Evolutionary conservation across 2,329 filamentous ascomycete genomes (phyloP).

Genomic region (Acephala macrosclerotiorum): DNA sequence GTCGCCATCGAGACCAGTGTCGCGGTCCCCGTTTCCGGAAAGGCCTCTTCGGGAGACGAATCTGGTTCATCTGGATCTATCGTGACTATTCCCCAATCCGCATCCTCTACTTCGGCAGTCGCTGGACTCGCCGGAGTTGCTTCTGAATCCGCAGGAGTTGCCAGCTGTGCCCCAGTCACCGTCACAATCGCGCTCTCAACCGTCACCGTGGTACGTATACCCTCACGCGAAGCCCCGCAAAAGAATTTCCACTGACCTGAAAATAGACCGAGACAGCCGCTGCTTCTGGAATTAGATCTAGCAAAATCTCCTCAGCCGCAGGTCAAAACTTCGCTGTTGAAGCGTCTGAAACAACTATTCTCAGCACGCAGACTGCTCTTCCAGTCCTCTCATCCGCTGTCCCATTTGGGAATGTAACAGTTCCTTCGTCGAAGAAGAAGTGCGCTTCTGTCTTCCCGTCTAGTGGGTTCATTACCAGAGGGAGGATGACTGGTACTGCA

Average conservation of each 20-base stretch:
- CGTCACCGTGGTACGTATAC: neutral
- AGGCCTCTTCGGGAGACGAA: neutral
- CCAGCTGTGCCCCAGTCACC: neutral
- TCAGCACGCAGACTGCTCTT: neutral
- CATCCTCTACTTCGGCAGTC: neutral
- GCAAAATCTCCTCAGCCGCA: neutral
- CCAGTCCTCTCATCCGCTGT: conserved; percentile 1
- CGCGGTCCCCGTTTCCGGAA: neutral
- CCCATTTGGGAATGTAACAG: neutral
- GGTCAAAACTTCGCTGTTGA: neutral
- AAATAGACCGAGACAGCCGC: neutral
- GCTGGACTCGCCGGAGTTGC: neutral
- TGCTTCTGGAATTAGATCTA: neutral
- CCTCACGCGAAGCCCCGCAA: neutral
- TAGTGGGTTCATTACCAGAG: neutral
- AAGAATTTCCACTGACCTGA: neutral
- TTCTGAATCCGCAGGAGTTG: neutral
- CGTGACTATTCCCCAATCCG: neutral
- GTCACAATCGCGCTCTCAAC: neutral
- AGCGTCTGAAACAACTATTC: neutral
- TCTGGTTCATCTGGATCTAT: neutral
- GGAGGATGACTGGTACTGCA: neutral
- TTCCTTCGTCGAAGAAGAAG: neutral
- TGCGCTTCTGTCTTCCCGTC: neutral
- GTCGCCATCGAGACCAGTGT: neutral